Base-by-base conservation (phyloP, 2,329 filamentous ascomycete genomes). In the Fusarium equiseti region DNA sequence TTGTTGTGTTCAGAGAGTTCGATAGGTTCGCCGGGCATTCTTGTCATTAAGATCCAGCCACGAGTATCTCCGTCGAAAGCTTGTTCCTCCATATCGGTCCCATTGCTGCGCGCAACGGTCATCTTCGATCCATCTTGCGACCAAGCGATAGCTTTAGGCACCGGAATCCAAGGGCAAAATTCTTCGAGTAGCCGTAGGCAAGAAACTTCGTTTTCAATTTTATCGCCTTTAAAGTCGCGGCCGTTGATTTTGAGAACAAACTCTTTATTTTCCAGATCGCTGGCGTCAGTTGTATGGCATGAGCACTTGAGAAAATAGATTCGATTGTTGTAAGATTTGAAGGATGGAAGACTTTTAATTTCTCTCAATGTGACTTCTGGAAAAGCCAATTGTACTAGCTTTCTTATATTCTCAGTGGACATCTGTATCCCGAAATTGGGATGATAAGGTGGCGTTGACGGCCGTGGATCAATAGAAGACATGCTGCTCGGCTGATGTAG, bases 171-270 rank as follows among this genome's bases (percentile, higher is more conserved):
- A 2, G 38, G 38, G 13, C 62, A 68, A 22, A 52, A 46, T 7
- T 8, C 16, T 8, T 59, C 24, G 4, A 68, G 6, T 10, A 68
- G 31, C 1, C 11, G 29, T 6, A 68, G 9, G 29, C 52, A 68
- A 16, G 62, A 40, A 8, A 68, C 52, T 22, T 68, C 65, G 10
- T 66, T 66, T 15, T 66, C 38, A 1, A 62, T 45, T 3, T 66
- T 68, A 6, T 58, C 52, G 1, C 54, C 8, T 4, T 50, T 49
- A 31, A 62, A 68, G 6, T 31, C 52, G 4, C 57, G 49, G 9
- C 65, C 65, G n/a, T 59, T 68, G 48, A 68, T 29, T 32, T 68
- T 66, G 3, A 68, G 31, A 3, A 66, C 48, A 13, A 66, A 20
- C 2, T 52, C 11, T 20, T 35, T 8, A 35, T 5, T 35, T 16